These are phyloP conservation scores for Closterium sp. DNA, from an alignment of 139 green algal species.

Conservation along the genomic window DNA sequence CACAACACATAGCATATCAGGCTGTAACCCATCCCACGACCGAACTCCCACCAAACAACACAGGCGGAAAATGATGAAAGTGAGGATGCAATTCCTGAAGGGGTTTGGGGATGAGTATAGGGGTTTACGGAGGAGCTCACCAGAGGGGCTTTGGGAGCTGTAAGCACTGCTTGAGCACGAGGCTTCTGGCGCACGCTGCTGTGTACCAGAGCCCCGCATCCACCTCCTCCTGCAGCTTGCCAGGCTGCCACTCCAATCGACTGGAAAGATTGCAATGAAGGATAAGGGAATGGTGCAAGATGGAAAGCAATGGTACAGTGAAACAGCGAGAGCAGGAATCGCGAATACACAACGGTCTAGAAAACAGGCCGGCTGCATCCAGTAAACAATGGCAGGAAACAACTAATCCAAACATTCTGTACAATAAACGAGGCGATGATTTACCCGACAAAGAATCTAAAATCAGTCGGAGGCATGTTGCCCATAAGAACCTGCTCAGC, in stretches of 20 bases:
- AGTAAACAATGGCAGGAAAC: background rate
- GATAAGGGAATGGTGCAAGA: too few species aligned
- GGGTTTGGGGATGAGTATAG: background rate
- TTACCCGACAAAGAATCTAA: conserved; percentile 8
- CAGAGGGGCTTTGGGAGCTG: conserved; percentile 19
- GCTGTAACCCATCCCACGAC: background rate
- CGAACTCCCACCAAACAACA: background rate
- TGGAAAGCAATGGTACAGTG: too few species aligned
- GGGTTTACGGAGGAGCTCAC: background rate
- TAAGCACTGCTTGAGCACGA: conserved; percentile 19
- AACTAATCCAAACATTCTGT: too few species aligned
- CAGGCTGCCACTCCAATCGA: background rate
- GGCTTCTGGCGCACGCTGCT: conserved; percentile 7
- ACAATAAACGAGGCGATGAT: background rate
- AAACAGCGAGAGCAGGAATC: background rate
- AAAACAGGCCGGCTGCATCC: too few species aligned
- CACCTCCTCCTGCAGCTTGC: conserved; percentile 13
- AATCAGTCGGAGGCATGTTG: background rate
- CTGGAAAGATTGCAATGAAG: background rate
- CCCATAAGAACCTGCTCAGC: background rate
- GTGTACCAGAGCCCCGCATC: conserved; percentile 2
- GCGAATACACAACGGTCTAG: too few species aligned
- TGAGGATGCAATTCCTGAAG: background rate
- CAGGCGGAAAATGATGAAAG: background rate
- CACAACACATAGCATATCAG: background rate